Evolutionary conservation across 805 yeast genomes (phyloP).

Genomic region (Nakazawaea siamensis): DNA sequence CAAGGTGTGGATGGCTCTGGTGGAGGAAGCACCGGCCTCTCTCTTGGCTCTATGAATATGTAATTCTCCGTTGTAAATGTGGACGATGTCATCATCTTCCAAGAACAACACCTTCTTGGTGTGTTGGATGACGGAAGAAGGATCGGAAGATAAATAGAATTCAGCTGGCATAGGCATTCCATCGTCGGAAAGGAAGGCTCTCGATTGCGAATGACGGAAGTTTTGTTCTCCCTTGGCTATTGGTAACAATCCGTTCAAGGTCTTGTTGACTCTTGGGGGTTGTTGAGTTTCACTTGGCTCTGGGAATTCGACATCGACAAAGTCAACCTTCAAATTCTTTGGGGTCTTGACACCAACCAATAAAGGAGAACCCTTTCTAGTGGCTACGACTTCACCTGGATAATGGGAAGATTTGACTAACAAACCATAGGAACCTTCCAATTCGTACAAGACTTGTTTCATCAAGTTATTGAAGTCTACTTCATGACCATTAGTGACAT

Average conservation of each 20-base stretch:
- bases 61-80: constrained; percentile 94
- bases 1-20: constrained; percentile 91
- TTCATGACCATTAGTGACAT: constrained; percentile 61
- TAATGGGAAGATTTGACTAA: constrained; percentile 85
- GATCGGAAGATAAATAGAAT: constrained; percentile 93
- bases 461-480: constrained; percentile 88
- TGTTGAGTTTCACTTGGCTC: constrained; percentile 37
- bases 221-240: constrained; percentile 44
- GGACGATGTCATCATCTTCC: constrained; percentile 98
- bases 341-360: constrained; percentile 96
- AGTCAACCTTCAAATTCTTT: constrained; percentile 90
- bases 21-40: constrained; percentile 82
- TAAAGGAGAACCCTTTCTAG: constrained; percentile 97
- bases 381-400: constrained; percentile 94
- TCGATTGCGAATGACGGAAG: constrained; percentile 84
- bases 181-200: constrained; percentile 94
- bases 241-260: constrained; percentile 31
- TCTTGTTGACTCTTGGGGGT: constrained; percentile 13
- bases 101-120: constrained; percentile 93
- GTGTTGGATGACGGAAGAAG: constrained; percentile 93
- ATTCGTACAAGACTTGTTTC: constrained; percentile 83
- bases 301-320: constrained; percentile 96
- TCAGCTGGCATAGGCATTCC: constrained; percentile 91
- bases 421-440: constrained; percentile 97
- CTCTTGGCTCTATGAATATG: constrained; percentile 95